Base-by-base conservation (phyloP, 2,329 filamentous ascomycete genomes). In the Alternaria arborescens region DNA sequence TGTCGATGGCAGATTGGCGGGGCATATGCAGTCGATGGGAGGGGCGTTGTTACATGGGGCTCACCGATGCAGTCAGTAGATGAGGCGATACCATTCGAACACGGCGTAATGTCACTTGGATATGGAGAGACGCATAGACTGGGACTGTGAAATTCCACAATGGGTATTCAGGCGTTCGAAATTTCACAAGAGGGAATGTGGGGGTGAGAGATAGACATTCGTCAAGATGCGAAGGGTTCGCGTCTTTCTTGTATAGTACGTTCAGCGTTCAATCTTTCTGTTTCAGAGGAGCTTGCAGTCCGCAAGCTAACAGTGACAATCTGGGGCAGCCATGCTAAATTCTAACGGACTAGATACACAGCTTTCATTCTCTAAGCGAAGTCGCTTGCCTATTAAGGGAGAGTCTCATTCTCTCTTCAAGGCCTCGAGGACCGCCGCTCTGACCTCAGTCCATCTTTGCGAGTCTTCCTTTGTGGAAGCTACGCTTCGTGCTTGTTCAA, bases 1-100 rank as follows among this genome's bases (percentile, higher is more conserved):
- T 76, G 73, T 42, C 67, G 76, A 52, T 78, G 76, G 76, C 76
- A 78, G 66, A 65, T 72, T 8, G 75, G 76, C 16, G 76, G 76
- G 8, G 68, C 71, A 16, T 78, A 72, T 65, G 74, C 75, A 10
- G 58, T 77, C 7, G 75, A 78, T 44, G 71, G 68, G 41, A 52
- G 70, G 41, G 76, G 76, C 3, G 64, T 75, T 8, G 71, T 78
- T 4, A 73, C 72, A 53, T 78, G 76, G 76, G 73, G 72, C 20
- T 69, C 65, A 16, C 74, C 75, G 0, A 78, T 78, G 76, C 66
- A 72, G 63, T 76, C 73, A 47, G 76, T 75, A 26, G 76, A 78
- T 46, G 74, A 78, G 30, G 60, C 65, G 12, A 68, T 77, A 34
- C 43, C 62, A 36, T 65, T 77, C 7, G 74, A 77, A 48, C 71